Conservation (phyloP, 2,329 filamentous ascomycete genomes). For the Exophiala aquamarina region DNA sequence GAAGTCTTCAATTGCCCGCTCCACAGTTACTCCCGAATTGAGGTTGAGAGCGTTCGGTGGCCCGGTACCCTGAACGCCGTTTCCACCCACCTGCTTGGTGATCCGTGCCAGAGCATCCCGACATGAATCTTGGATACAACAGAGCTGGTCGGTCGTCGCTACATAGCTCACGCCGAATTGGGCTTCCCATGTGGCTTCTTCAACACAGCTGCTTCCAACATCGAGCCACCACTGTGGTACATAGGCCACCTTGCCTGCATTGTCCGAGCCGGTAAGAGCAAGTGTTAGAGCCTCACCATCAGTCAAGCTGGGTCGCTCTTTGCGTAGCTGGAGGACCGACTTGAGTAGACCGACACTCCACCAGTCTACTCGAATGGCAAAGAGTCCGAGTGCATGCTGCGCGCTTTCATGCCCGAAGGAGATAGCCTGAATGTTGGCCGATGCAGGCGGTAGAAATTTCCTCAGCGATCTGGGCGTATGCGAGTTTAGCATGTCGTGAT, state of each 20-base stretch:
- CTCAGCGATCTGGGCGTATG: not conserved
- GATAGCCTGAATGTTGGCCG: not conserved
- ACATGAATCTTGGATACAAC: not conserved
- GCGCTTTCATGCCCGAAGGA: not conserved
- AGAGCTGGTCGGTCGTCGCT: not conserved
- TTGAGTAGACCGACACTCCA: constrained; percentile 2
- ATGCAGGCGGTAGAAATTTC: not conserved
- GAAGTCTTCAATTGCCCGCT: not conserved
- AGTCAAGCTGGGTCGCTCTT: not conserved
- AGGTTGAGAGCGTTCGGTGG: not conserved
- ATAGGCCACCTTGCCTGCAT: not conserved
- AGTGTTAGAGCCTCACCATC: not conserved
- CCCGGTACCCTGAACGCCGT: not conserved
- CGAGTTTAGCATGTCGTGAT: not conserved
- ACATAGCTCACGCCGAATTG: not conserved
- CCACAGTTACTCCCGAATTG: not conserved
- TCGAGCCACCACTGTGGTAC: constrained; percentile 4
- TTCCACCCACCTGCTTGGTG: not conserved
- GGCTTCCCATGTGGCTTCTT: constrained; percentile 1
- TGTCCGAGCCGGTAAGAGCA: not conserved
- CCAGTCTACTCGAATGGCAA: not conserved
- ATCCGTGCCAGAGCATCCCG: not conserved
- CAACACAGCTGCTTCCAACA: constrained; percentile 2
- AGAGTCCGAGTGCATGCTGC: not conserved
- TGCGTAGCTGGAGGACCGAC: not conserved